Percentiles rank a stretch among this genome's conserved stretches.
Conservation (phyloP, 495 filamentous ascomycete species). For the Oleoguttula mirabilis region DNA sequence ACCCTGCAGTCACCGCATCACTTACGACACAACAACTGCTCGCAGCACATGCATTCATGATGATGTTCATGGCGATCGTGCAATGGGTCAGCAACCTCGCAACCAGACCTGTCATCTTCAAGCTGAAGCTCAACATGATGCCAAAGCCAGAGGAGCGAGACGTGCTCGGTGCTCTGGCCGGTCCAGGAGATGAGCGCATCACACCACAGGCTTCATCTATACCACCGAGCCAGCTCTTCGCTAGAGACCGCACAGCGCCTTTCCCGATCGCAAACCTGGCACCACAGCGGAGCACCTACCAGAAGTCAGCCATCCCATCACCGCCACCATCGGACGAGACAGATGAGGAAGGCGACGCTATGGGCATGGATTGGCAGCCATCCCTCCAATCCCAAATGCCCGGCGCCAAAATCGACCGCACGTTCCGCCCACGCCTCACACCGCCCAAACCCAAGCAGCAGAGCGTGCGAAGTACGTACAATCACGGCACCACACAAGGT, state of each 20-base stretch:
- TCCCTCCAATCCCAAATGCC: not conserved
- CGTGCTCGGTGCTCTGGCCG: constrained; percentile 16
- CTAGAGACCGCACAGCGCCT: constrained; percentile 8
- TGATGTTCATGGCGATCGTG: not conserved
- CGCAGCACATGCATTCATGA: constrained; percentile 11
- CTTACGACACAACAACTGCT: constrained; percentile 5
- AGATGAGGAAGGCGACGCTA: constrained; percentile 13
- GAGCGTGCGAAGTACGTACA: constrained; percentile 3
- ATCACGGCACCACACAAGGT: constrained; percentile 6
- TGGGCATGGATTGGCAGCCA: constrained; percentile 12
- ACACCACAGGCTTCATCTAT: constrained; percentile 12
- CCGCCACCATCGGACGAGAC: constrained; percentile 7
- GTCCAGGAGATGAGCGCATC: constrained; percentile 6
- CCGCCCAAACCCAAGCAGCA: not conserved
- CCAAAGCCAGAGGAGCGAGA: constrained; percentile 15
- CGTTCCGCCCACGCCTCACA: not conserved
- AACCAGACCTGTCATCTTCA: constrained; percentile 11
- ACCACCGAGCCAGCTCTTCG: constrained; percentile 12
- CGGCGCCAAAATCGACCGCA: constrained; percentile 4
- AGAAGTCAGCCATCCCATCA: constrained; percentile 1
- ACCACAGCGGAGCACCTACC: constrained; percentile 1
- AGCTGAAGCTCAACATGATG: constrained; percentile 12
- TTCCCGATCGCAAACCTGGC: constrained; percentile 19
- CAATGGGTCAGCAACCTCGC: constrained; percentile 12
- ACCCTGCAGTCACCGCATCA: not conserved